Evolutionary conservation across 2,329 filamentous ascomycete genomes (phyloP).

Genomic region (Amylocarpus encephaloides): DNA sequence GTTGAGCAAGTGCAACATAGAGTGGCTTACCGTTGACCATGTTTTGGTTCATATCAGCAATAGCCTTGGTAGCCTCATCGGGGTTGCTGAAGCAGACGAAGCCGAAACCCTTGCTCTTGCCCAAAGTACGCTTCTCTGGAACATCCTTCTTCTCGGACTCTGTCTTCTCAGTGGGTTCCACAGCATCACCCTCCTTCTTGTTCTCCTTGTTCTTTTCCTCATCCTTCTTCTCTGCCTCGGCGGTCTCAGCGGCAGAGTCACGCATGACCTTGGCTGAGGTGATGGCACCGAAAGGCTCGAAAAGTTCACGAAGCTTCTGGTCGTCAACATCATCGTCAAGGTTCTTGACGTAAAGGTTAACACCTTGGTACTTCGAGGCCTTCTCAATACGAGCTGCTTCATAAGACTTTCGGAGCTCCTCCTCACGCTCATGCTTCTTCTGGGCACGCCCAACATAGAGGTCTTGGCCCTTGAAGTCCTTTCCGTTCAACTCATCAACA

Average conservation of each 20-base stretch:
- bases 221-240: constrained; percentile 40
- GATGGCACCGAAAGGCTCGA: constrained; percentile 85
- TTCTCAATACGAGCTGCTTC: constrained; percentile 97
- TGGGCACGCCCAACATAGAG: constrained; percentile 97
- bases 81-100: constrained; percentile 99
- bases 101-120: constrained; percentile 99
- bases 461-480: constrained; percentile 88
- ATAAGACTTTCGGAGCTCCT: constrained; percentile 98
- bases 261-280: constrained; percentile 99
- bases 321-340: constrained; percentile 95
- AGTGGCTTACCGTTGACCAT: constrained; percentile 97
- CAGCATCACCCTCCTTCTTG: constrained; percentile 37
- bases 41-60: constrained; percentile 99
- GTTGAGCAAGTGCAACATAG: constrained; percentile 95
- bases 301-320: constrained; percentile 93
- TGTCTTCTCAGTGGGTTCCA: constrained; percentile 35
- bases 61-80: constrained; percentile 97
- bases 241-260: constrained; percentile 57
- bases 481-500: constrained; percentile 86
- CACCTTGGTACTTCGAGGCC: constrained; percentile 97
- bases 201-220: constrained; percentile 48
- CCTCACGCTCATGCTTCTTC: constrained; percentile 99
- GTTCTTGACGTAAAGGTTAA: constrained; percentile 99
- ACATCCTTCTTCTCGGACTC: constrained; percentile 46
- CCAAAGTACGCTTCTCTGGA: constrained; percentile 53